These are phyloP conservation scores for Dacryopinax spathularia DNA, from an alignment of 768 basidiomycete genomes.

Conservation along the genomic window DNA sequence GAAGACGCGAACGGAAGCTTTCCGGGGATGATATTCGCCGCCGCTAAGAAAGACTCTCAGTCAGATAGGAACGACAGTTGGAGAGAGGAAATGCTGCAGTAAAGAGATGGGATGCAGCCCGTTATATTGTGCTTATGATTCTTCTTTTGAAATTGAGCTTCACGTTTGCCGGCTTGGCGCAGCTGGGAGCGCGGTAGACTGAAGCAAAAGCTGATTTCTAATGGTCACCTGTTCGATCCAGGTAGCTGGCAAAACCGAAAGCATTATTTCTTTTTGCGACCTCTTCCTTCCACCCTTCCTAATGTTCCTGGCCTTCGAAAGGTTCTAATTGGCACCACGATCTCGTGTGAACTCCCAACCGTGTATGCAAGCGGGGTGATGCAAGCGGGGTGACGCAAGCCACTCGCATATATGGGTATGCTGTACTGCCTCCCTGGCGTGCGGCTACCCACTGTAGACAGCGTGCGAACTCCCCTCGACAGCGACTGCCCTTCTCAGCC, in stretches of 20 bases:
- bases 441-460: background rate
- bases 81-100: too few relatives aligned
- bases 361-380: too few relatives aligned
- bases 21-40: background rate
- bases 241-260: background rate
- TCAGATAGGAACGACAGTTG: too few relatives aligned
- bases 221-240: slow-evolving; percentile 5
- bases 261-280: background rate
- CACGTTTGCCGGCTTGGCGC: background rate
- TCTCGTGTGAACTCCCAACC: too few relatives aligned
- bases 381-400: background rate
- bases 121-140: too few relatives aligned
- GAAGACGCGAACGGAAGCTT: background rate
- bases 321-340: too few relatives aligned
- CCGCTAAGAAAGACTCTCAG: too few relatives aligned
- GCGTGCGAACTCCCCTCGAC: background rate
- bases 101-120: too few relatives aligned
- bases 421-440: too few relatives aligned
- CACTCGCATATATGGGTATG: background rate
- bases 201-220: background rate
- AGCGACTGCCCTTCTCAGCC: background rate
- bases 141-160: background rate
- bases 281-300: background rate
- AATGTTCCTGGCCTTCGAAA: background rate
- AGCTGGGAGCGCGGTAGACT: slow-evolving; percentile 4